Evolutionary conservation across 2,329 filamentous ascomycete genomes (phyloP).

Genomic region (Pestalotiopsis sp.): DNA sequence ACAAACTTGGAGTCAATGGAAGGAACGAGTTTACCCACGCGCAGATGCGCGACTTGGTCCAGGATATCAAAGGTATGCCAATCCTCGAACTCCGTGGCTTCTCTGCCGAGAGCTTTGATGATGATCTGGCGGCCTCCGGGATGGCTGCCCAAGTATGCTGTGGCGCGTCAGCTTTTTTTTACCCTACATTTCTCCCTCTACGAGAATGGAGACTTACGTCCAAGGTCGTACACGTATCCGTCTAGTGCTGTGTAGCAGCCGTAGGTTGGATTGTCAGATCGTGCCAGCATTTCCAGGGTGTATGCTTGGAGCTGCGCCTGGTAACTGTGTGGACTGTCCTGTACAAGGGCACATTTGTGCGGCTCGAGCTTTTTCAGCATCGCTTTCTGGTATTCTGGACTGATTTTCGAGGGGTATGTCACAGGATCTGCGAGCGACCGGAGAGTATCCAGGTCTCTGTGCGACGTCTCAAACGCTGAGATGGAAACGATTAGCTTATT

Average conservation of each 20-base stretch:
- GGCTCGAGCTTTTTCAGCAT: constrained; percentile 8
- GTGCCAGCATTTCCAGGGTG: constrained; percentile 16
- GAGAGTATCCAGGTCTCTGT: background rate
- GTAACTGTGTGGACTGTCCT: background rate
- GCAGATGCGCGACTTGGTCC: constrained; percentile 11
- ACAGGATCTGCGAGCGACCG: background rate
- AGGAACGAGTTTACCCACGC: constrained; percentile 18
- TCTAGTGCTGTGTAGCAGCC: constrained; percentile 18
- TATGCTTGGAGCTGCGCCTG: background rate
- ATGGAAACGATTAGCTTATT: background rate
- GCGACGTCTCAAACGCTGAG: background rate
- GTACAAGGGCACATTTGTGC: constrained; percentile 15
- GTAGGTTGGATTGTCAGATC: constrained; percentile 17
- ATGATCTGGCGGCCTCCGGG: constrained; percentile 17
- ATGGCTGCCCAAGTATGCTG: constrained; percentile 18
- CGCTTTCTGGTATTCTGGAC: too few relatives aligned
- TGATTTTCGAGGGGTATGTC: background rate
- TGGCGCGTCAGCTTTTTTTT: background rate
- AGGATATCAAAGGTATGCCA: constrained; percentile 13
- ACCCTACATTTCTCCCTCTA: too few relatives aligned
- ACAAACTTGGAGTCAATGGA: constrained; percentile 12
- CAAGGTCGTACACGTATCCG: constrained; percentile 17
- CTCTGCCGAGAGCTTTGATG: constrained; percentile 12
- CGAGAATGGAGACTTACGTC: constrained; percentile 11
- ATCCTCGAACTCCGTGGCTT: constrained; percentile 15